Evolutionary conservation across 371 early-diverging fungal species (phyloP).

Genomic region (Syncephalastrum contaminatum): DNA sequence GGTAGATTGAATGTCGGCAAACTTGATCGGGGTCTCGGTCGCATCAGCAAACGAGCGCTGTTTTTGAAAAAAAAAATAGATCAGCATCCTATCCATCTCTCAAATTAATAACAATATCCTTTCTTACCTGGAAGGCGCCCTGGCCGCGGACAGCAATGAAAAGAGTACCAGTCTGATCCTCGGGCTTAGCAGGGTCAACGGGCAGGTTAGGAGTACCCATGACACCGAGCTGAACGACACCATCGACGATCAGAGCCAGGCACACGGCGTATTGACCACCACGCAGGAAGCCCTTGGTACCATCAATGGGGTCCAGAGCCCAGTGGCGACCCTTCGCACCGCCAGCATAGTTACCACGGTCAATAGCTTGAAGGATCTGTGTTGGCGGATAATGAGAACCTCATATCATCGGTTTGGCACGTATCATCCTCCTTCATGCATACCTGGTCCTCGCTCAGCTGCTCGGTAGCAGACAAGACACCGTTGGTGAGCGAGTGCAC

Average conservation of each 20-base stretch:
- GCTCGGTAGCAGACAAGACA: slow-evolving; percentile 47
- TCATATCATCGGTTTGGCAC: slow-evolving; percentile 14
- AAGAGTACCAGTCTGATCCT: slow-evolving; percentile 70
- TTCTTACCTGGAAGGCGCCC: slow-evolving; percentile 85
- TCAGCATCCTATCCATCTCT: not conserved
- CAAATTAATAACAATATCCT: not conserved
- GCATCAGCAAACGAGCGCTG: slow-evolving; percentile 65
- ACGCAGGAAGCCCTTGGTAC: slow-evolving; percentile 93
- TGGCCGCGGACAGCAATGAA: slow-evolving; percentile 81
- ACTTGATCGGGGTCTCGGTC: slow-evolving; percentile 64
- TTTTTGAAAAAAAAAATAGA: not conserved
- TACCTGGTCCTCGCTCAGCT: slow-evolving; percentile 70
- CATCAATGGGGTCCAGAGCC: slow-evolving; percentile 97
- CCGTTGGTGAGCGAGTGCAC: slow-evolving; percentile 81
- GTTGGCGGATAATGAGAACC: slow-evolving; percentile 1
- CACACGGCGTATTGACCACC: slow-evolving; percentile 98
- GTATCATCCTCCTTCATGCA: slow-evolving; percentile 4
- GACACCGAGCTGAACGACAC: slow-evolving; percentile 87
- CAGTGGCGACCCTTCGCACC: slow-evolving; percentile 86
- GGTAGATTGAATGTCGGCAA: slow-evolving; percentile 52
- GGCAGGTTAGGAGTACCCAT: slow-evolving; percentile 96
- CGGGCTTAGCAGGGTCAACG: slow-evolving; percentile 55
- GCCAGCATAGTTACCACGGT: slow-evolving; percentile 85
- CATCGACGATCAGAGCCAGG: slow-evolving; percentile 88
- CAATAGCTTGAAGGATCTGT: slow-evolving; percentile 82